A percentile compares a stretch with the other conserved stretches of the same genome.
These are phyloP conservation scores for Calocera viscosa DNA, from an alignment of 768 basidiomycete genomes.

Conservation along the genomic window DNA sequence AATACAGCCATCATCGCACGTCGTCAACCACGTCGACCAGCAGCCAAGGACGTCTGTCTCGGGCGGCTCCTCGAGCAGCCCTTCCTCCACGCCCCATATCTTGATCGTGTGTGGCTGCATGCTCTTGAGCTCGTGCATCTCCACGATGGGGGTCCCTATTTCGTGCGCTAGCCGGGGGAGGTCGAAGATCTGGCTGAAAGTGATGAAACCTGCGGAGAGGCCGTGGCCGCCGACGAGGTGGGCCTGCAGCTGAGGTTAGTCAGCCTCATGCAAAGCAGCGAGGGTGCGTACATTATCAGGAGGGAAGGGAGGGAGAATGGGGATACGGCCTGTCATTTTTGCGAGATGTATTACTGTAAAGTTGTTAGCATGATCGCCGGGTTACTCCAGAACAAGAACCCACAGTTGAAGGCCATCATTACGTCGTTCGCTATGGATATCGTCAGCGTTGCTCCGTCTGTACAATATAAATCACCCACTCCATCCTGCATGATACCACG, in stretches of 20 bases:
- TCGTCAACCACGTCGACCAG: slow-evolving; percentile 17
- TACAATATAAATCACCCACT: not conserved
- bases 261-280: not conserved
- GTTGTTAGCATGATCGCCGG: too few species aligned
- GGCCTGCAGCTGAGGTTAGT: not conserved
- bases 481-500: slow-evolving; percentile 3
- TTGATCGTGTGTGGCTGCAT: slow-evolving; percentile 13
- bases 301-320: slow-evolving; percentile 18
- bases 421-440: slow-evolving; percentile 16
- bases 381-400: not conserved
- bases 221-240: slow-evolving; percentile 16
- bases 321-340: slow-evolving; percentile 14
- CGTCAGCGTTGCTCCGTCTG: not conserved
- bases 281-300: slow-evolving; percentile 7
- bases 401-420: slow-evolving; percentile 17
- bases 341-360: slow-evolving; percentile 15
- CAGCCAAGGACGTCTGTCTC: slow-evolving; percentile 15
- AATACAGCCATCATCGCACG: slow-evolving; percentile 13
- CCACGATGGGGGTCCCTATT: slow-evolving; percentile 15
- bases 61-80: slow-evolving; percentile 11
- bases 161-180: slow-evolving; percentile 13
- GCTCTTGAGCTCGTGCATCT: slow-evolving; percentile 17
- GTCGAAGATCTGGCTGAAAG: slow-evolving; percentile 16
- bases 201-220: slow-evolving; percentile 15
- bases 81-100: slow-evolving; percentile 12